Evolutionary conservation across 768 basidiomycete species (phyloP), one percentile per base, ranked within the genome.

Genomic region (Mycena belliarum): DNA sequence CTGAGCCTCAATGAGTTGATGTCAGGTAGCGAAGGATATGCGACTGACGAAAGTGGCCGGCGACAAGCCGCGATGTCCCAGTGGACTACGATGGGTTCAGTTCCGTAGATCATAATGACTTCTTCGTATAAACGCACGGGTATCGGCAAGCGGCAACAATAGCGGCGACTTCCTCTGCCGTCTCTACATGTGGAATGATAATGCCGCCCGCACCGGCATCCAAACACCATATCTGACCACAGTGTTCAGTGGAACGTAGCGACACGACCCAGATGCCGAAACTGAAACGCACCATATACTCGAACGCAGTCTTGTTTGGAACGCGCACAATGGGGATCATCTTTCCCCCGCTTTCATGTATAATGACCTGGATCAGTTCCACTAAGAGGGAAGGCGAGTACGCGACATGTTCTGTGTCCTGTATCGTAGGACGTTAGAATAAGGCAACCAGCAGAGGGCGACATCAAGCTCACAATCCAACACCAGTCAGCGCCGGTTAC

Each of bases 191-290:
- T 1, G 61, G 61, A 3, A 63, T 16, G 15, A 63, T 55, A 7
- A 63, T 55, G 1, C 61, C 61, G 20, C 57, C 61, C 15, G 61
- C 57, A 2, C 61, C 61, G 12, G 61, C 61, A 32, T 63, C 61
- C 15, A 63, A 29, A 15, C 52, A 50, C 57, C 57, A 58, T 6
- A 52, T 56, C 60, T 62, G 9, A 15, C n/a, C n/a, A n/a, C n/a
- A n/a, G n/a, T n/a, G n/a, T n/a, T n/a, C n/a, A 24, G 46, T 26
- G 12, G 20, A 25, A 16, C 45, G 21, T 18, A 35, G n/a, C 32
- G 26, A 12, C 6, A 14, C 26, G 21, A 24, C 12, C 6, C 21
- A 23, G 4, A 12, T 41, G 23, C 33, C 6, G n/a, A 7, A n/a
- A 32, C 3, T 26, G 15, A 23, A 26, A 44, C 32, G n/a, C 20